Evolutionary conservation across 352 stramenopile species (phyloP).

Genomic region (Albugo laibachii): DNA sequence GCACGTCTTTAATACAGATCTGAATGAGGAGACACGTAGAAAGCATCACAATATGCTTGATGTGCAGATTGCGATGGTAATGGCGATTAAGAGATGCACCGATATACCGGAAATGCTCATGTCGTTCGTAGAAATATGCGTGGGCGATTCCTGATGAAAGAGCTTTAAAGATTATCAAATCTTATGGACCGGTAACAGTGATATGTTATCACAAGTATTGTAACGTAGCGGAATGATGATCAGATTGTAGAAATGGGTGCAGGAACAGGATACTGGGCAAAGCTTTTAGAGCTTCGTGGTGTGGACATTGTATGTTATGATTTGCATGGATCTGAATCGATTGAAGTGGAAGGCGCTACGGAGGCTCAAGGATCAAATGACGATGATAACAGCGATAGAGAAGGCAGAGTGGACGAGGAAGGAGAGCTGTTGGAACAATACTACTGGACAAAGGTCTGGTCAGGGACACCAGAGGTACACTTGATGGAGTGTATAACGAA

Average conservation of each 20-base stretch:
- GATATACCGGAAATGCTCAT: background rate
- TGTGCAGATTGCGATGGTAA: conserved; percentile 60
- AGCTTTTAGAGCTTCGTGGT: conserved; percentile 44
- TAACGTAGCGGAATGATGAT: background rate
- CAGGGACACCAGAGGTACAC: conserved; percentile 45
- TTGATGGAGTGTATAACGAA: background rate
- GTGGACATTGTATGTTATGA: conserved; percentile 81
- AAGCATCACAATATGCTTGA: conserved; percentile 56
- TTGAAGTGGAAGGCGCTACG: conserved; percentile 6
- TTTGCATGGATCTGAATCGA: conserved; percentile 27
- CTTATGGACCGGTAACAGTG: conserved; percentile 56
- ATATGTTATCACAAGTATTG: background rate
- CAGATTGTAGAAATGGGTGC: conserved; percentile 83
- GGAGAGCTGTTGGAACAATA: conserved; percentile 67
- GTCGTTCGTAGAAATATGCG: conserved; percentile 51
- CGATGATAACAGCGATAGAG: conserved; percentile 4
- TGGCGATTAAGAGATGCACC: background rate
- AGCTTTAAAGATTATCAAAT: conserved; percentile 77
- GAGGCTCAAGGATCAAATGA: conserved; percentile 8
- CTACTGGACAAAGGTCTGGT: conserved; percentile 62
- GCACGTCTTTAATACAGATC: conserved; percentile 43
- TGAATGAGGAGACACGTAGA: conserved; percentile 40
- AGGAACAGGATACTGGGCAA: conserved; percentile 79
- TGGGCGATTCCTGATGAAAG: conserved; percentile 84
- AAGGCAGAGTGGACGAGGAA: conserved; percentile 25